phyloP scores from a whole-genome alignment of 495 filamentous ascomycete species.

The Penicillium crystallinum region DNA sequence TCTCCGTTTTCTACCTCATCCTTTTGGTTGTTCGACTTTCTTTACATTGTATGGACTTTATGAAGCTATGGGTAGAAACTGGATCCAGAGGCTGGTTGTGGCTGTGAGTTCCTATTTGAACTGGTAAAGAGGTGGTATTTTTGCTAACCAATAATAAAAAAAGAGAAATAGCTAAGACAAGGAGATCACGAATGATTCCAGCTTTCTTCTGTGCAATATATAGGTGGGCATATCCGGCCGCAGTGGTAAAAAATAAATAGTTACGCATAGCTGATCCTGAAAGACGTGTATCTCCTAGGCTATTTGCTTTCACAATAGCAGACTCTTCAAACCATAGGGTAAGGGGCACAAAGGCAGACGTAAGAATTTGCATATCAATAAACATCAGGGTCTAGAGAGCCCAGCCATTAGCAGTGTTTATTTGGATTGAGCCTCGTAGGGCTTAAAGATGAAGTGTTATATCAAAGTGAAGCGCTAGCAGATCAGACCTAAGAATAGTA shows the following conservation, averaged over 20 bases:
- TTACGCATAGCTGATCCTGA: neutral
- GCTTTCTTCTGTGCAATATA: conserved; percentile 3
- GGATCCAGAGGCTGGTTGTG: no score
- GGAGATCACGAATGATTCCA: neutral
- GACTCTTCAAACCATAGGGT: neutral
- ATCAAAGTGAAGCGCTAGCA: neutral
- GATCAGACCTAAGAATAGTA: neutral
- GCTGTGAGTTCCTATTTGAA: no score
- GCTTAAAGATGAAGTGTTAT: neutral
- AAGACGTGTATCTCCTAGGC: neutral
- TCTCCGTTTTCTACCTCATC: no score
- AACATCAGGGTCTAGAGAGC: neutral
- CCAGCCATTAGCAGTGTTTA: neutral
- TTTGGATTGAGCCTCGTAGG: neutral
- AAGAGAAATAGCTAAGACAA: neutral
- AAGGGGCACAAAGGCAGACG: neutral
- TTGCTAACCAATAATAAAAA: neutral
- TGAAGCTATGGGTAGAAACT: no score
- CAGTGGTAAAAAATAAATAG: conserved; percentile 1
- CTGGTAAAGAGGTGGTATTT: neutral
- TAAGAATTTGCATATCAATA: conserved; percentile 1
- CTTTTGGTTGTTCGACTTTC: no score
- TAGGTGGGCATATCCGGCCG: neutral
- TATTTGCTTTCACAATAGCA: neutral
- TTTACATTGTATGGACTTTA: neutral